Conservation (phyloP, 305 asterid genomes). For the Fraxinus sp. region DNA sequence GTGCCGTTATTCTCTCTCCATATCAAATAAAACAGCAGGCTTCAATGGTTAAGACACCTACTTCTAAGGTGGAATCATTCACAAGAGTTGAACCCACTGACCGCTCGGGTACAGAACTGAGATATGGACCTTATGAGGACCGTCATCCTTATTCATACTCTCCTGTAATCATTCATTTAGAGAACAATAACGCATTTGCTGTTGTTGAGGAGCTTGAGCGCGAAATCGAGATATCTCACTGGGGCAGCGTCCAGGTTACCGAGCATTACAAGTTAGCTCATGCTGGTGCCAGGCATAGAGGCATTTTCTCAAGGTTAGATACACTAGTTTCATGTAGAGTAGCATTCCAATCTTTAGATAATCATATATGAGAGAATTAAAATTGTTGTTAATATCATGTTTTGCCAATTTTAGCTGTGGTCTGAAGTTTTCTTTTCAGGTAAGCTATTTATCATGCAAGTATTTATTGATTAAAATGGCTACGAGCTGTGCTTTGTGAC, state of each 20-base stretch:
- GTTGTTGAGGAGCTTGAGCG: slow-evolving; percentile 99
- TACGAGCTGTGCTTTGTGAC: background rate
- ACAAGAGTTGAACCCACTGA: slow-evolving; percentile 72
- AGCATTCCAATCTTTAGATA: slow-evolving; percentile 11
- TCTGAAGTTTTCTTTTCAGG: background rate
- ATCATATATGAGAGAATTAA: background rate
- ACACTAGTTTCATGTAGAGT: background rate
- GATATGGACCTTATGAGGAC: slow-evolving; percentile 81
- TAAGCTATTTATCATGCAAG: slow-evolving; percentile 7
- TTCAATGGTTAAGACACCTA: slow-evolving; percentile 69
- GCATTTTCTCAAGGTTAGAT: slow-evolving; percentile 84
- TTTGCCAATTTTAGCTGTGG: slow-evolving; percentile 22
- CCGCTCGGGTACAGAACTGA: slow-evolving; percentile 66
- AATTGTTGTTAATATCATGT: background rate
- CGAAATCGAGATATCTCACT: slow-evolving; percentile 90
- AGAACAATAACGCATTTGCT: slow-evolving; percentile 86
- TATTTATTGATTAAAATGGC: background rate
- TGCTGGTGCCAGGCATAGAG: slow-evolving; percentile 93
- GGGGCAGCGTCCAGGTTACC: slow-evolving; percentile 91
- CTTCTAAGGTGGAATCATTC: slow-evolving; percentile 79
- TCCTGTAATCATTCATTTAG: slow-evolving; percentile 75
- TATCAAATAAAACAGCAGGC: slow-evolving; percentile 73
- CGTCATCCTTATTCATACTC: slow-evolving; percentile 59
- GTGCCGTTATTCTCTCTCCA: slow-evolving; percentile 80
- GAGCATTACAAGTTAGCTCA: slow-evolving; percentile 79